These are phyloP conservation scores for Dendrocalamus sinicus DNA, from an alignment of 176 grass and related monocot species.

Conservation along the genomic window DNA sequence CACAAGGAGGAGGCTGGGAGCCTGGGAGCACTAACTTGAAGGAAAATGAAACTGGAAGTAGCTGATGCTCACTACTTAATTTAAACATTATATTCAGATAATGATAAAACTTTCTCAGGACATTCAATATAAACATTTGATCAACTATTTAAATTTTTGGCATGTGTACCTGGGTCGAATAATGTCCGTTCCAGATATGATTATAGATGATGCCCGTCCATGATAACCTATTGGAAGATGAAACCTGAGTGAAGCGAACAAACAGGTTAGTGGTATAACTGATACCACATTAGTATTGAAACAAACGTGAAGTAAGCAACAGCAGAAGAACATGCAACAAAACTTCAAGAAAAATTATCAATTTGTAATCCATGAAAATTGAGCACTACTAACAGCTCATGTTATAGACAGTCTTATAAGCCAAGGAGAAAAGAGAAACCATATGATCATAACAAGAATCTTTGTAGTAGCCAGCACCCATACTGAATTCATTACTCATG, in stretches of 20 bases:
- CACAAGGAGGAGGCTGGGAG: not conserved
- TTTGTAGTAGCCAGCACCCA: not conserved
- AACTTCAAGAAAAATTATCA: not conserved
- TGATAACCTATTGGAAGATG: slow-evolving; percentile 91
- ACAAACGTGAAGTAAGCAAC: slow-evolving; percentile 20
- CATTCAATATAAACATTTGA: not conserved
- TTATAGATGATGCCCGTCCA: slow-evolving; percentile 86
- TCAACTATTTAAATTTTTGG: slow-evolving; percentile 16
- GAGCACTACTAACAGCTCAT: not conserved
- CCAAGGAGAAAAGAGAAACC: not conserved
- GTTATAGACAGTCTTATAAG: not conserved
- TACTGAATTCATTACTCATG: not conserved
- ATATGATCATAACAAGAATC: not conserved
- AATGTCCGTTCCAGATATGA: slow-evolving; percentile 89
- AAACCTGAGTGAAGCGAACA: slow-evolving; percentile 65
- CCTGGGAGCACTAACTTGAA: not conserved
- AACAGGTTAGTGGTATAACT: slow-evolving; percentile 2
- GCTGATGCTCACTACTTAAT: not conserved
- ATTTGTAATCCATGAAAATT: not conserved
- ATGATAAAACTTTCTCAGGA: not conserved
- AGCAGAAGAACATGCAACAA: slow-evolving; percentile 12
- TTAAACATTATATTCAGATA: not conserved
- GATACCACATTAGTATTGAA: not conserved
- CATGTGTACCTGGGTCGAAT: slow-evolving; percentile 78
- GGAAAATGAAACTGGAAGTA: slow-evolving; percentile 18